Evolutionary conservation across 768 basidiomycete genomes (phyloP), one percentile per base, ranked within the genome.

Genomic region (Erythrobasidium yunnanense): DNA sequence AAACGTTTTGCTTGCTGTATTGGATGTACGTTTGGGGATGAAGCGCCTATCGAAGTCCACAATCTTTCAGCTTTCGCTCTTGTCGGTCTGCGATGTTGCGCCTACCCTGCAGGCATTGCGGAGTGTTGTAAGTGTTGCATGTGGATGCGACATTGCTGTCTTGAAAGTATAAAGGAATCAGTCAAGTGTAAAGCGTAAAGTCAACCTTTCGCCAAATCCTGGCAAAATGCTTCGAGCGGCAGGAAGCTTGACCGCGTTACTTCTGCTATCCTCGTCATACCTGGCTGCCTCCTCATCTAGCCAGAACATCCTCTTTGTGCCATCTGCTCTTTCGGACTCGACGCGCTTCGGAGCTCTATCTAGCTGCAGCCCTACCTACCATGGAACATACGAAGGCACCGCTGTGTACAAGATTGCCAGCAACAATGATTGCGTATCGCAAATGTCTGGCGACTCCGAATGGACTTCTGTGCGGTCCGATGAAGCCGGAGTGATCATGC

Each of bases 1-100:
- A 89, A 66, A 96, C 84, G 71, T 92, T 91, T 78, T 92, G 88
- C 34, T 83, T 87, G 49, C 82, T 86, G 77, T 95, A 91, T 32
- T 84, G 80, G 66, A 96, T 83, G 11, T 85, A 81, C 66, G 96
- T 80, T 68, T 80, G 80, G 5, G 60, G 60, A 51, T 63, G 60
- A n/a, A 63, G 49, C 18, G 60, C 60, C 60, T 63, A 49, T n/a
- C 15, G 7, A 23, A 8, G 54, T 11, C 18, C 27, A 18, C 25
- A 32, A 8, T 13, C 29, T 15, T 25, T 15, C 13, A 52, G 15
- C 8, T 20, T 52, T 52, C 29, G 11, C 50, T 22, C 27, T 11
- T 11, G 29, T 30, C 29, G 13, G 11, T 8, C 23, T 32, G n/a
- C 13, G 4, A 54, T 55, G 3, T 33, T 8, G 23, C 25, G 49